Percentiles rank a stretch among this genome's conserved stretches.
phyloP scores from a whole-genome alignment of 2,329 filamentous ascomycete species.

The Coniochaeta sp. region DNA sequence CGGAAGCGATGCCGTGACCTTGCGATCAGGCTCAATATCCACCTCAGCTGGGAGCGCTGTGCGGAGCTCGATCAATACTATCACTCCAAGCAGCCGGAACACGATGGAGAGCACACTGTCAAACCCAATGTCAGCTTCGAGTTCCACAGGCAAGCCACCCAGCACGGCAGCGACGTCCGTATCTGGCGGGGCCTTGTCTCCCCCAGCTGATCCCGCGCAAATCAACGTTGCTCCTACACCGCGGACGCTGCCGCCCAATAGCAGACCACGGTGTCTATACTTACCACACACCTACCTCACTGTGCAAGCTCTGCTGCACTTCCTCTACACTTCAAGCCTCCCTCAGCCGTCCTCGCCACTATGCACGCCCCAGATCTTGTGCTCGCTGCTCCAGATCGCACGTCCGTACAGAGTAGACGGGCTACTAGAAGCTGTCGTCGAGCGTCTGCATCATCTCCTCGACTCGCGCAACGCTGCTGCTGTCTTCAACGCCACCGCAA shows the following conservation, averaged over 20 bases:
- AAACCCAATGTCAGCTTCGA: slow-evolving; percentile 24
- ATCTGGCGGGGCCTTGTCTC: slow-evolving; percentile 27
- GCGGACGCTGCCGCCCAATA: slow-evolving; percentile 47
- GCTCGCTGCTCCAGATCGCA: slow-evolving; percentile 87
- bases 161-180: slow-evolving; percentile 37
- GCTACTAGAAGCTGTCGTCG: slow-evolving; percentile 83
- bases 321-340: slow-evolving; percentile 85
- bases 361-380: slow-evolving; percentile 91
- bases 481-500: slow-evolving; percentile 95
- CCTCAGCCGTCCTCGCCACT: slow-evolving; percentile 68
- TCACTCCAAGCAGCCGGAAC: slow-evolving; percentile 60
- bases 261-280: slow-evolving; percentile 79
- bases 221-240: slow-evolving; percentile 52
- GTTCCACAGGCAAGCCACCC: slow-evolving; percentile 26
- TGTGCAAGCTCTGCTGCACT: slow-evolving; percentile 83
- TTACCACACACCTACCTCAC: slow-evolving; percentile 89
- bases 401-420: slow-evolving; percentile 91
- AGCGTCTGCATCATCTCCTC: slow-evolving; percentile 79
- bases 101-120: slow-evolving; percentile 40
- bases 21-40: slow-evolving; percentile 48
- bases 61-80: slow-evolving; percentile 77
- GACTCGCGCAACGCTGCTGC: slow-evolving; percentile 93
- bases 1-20: slow-evolving; percentile 66
- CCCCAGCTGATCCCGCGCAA: slow-evolving; percentile 33
- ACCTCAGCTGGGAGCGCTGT: slow-evolving; percentile 47